phyloP scores from a whole-genome alignment of 129 eudicot genomes.

The Arctium minus region DNA sequence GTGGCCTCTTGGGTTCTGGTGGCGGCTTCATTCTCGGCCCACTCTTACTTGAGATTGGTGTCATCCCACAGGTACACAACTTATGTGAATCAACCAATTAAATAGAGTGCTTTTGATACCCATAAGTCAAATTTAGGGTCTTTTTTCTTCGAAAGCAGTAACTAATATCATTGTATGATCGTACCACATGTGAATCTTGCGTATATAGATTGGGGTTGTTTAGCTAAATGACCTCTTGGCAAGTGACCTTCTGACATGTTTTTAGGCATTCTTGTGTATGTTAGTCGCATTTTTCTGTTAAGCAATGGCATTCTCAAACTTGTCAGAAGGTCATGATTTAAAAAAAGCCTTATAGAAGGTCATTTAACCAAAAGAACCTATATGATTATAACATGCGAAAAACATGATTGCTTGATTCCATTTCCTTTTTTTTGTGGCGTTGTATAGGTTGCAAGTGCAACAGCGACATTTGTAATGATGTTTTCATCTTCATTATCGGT shows the following conservation, averaged over 20 bases:
- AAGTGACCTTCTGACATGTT: too few species aligned
- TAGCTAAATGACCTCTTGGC: too few species aligned
- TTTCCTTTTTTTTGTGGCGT: neutral
- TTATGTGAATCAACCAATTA: neutral
- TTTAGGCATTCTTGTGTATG: too few species aligned
- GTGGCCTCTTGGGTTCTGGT: constrained; percentile 94
- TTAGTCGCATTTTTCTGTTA: neutral
- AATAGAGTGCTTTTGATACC: neutral
- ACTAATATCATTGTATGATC: neutral
- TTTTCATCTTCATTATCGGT: constrained; percentile 90
- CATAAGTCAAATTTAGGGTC: neutral
- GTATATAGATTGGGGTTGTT: too few species aligned
- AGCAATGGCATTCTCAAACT: neutral
- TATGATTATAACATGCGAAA: neutral
- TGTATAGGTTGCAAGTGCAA: constrained; percentile 89
- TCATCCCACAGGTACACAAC: constrained; percentile 81
- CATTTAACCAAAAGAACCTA: neutral
- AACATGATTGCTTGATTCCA: neutral
- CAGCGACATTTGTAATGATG: constrained; percentile 97
- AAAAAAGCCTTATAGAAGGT: neutral
- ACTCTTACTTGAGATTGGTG: constrained; percentile 89
- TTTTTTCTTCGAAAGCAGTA: constrained; percentile 37
- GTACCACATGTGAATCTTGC: neutral
- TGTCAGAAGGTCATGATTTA: neutral
- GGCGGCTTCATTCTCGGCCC: constrained; percentile 98